Evolutionary conservation across 768 basidiomycete species (phyloP).

Genomic region (Paxillus involutus): DNA sequence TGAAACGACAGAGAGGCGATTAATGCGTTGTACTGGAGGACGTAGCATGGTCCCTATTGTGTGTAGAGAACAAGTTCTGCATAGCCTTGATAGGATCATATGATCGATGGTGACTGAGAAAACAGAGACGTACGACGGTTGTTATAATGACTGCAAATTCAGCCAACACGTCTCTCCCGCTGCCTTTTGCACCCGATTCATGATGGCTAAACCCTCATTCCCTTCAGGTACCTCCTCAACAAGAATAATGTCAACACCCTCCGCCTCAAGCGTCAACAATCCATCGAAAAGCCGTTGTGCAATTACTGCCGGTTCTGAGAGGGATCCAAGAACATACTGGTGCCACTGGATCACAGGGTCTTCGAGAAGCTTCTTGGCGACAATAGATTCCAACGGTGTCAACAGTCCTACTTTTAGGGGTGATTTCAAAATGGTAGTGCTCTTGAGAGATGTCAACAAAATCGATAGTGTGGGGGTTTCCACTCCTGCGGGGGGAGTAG

Average conservation of each 20-base stretch:
- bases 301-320: slow-evolving; percentile 59
- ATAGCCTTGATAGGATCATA: not conserved
- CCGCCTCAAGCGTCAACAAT: slow-evolving; percentile 72
- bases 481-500: slow-evolving; percentile 39
- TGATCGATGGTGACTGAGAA: not conserved
- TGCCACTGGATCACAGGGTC: slow-evolving; percentile 51
- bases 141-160: slow-evolving; percentile 10
- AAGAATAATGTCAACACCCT: slow-evolving; percentile 78
- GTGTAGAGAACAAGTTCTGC: not conserved
- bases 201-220: slow-evolving; percentile 86
- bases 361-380: slow-evolving; percentile 29
- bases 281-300: slow-evolving; percentile 89
- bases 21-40: not conserved
- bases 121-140: slow-evolving; percentile 13
- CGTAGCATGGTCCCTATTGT: not conserved
- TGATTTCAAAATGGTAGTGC: slow-evolving; percentile 4
- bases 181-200: slow-evolving; percentile 92
- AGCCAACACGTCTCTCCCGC: slow-evolving; percentile 57
- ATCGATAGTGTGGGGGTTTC: slow-evolving; percentile 29
- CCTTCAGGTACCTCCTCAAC: slow-evolving; percentile 83
- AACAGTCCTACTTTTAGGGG: slow-evolving; percentile 63
- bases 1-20: not conserved
- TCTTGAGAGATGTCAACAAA: slow-evolving; percentile 46
- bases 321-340: slow-evolving; percentile 50
- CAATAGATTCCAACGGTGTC: slow-evolving; percentile 55